Evolutionary conservation across 2,329 filamentous ascomycete species (phyloP).

Genomic region (Diaporthe ilicicola): DNA sequence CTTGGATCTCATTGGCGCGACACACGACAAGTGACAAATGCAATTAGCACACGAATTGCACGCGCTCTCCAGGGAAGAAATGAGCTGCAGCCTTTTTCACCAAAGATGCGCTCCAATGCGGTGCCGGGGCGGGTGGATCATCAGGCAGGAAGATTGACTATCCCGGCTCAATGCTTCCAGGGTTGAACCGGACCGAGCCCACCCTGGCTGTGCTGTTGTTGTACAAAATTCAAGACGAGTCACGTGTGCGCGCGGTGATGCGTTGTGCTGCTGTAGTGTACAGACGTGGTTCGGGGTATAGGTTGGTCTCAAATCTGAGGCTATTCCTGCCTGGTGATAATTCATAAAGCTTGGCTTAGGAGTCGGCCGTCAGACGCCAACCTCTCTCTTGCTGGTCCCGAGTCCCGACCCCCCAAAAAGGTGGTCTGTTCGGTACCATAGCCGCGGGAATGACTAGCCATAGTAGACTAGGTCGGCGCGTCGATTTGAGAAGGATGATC

Average conservation of each 20-base stretch:
- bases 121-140: constrained; percentile 9
- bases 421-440: constrained; percentile 25
- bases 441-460: constrained; percentile 21
- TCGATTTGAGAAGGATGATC: constrained; percentile 26
- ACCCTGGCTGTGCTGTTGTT: constrained; percentile 9
- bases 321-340: constrained; percentile 24
- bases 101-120: constrained; percentile 21
- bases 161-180: neutral
- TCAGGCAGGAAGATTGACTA: neutral
- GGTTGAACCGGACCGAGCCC: constrained; percentile 16
- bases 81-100: neutral
- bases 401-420: constrained; percentile 16
- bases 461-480: constrained; percentile 14
- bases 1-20: constrained; percentile 18
- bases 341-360: constrained; percentile 18
- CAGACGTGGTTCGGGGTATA: constrained; percentile 23
- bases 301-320: constrained; percentile 25
- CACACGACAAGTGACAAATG: constrained; percentile 6
- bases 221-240: constrained; percentile 16
- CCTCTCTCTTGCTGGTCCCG: constrained; percentile 18
- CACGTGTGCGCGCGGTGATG: constrained; percentile 30
- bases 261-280: constrained; percentile 30
- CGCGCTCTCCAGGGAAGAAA: neutral
- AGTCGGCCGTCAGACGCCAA: constrained; percentile 19
- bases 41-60: constrained; percentile 12